Conservation (phyloP, 2,329 filamentous ascomycete genomes). For the Didymella keratinophila region DNA sequence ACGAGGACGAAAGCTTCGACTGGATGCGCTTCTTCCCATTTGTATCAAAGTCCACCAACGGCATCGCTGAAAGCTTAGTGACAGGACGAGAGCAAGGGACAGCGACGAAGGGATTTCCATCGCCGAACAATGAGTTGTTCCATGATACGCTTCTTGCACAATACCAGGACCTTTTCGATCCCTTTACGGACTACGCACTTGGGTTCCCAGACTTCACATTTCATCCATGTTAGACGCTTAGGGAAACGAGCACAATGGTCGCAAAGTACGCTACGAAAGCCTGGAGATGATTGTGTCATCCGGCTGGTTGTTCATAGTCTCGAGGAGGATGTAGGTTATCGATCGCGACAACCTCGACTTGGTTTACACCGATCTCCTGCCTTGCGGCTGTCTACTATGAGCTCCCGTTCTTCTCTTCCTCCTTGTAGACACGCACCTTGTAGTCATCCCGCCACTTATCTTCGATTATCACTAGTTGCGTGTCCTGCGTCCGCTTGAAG, state of each 20-base stretch:
- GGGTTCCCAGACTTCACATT: constrained; percentile 14
- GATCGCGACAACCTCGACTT: background rate
- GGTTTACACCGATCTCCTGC: background rate
- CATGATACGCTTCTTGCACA: constrained; percentile 33
- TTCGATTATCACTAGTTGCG: constrained; percentile 54
- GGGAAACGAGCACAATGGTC: background rate
- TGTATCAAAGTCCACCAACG: background rate
- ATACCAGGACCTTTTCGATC: constrained; percentile 34
- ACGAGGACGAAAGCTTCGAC: background rate
- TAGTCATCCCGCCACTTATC: constrained; percentile 53
- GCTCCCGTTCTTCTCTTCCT: constrained; percentile 20
- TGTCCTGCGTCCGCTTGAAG: constrained; percentile 51
- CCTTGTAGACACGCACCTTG: constrained; percentile 48
- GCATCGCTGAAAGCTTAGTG: background rate
- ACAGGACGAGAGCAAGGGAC: constrained; percentile 5
- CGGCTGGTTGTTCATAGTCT: background rate
- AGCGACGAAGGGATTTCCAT: constrained; percentile 32
- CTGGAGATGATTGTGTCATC: background rate
- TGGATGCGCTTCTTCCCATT: background rate
- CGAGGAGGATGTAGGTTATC: background rate
- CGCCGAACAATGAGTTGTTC: constrained; percentile 33
- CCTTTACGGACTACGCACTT: constrained; percentile 27
- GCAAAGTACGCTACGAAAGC: background rate
- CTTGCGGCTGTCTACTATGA: constrained; percentile 1
- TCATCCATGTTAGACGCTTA: background rate